Base-by-base conservation (phyloP, 495 filamentous ascomycete species). In the Lophiotrema nucula region DNA sequence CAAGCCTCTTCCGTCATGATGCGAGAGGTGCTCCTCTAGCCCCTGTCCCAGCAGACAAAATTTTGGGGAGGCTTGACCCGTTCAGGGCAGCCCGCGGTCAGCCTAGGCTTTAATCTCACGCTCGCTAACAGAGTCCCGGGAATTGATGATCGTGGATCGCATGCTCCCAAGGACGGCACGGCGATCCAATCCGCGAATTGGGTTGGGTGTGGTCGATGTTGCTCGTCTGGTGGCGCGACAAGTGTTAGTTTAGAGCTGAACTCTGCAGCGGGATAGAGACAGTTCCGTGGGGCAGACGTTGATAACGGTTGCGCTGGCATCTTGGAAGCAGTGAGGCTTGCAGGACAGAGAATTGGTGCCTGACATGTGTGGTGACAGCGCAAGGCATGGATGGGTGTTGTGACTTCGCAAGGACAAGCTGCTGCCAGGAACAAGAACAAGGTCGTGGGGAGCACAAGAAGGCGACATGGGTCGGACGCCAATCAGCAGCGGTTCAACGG, bases 401-500 rank as follows among this genome's bases (percentile, higher is more conserved):
- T 23, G 58, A 12, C 39, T 43, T 43, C 6, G 39, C 39, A 27
- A 19, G 51, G 39, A 55, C 33, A 11, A 11, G n/a, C 24, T 55
- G 39, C 26, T 33, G 31, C 53, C 21, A 43, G 43, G 24, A 25
- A 51, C n/a, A 31, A 43, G 49, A 28, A 59, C 54, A 48, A 22
- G 56, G 37, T n/a, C 39, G n/a, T 10, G 24, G 23, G 31, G 21
- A 23, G 38, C 50, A 43, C 35, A 49, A 22, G n/a, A 39, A 33
- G 43, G 37, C 47, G 10, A 22, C 31, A 45, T 2, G 50, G 51
- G 26, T 26, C 24, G 8, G 10, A 37, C 26, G 56, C 62, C 56
- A 65, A 65, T 65, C 51, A 60, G 45, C 27, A 38, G 47, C 57
- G 50, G 51, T 13, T 50, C 33, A 55, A 56, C 56, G 51, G 57